These are phyloP conservation scores for Myotisia sp. DNA, from an alignment of 2,329 filamentous ascomycete species.

Conservation along the genomic window DNA sequence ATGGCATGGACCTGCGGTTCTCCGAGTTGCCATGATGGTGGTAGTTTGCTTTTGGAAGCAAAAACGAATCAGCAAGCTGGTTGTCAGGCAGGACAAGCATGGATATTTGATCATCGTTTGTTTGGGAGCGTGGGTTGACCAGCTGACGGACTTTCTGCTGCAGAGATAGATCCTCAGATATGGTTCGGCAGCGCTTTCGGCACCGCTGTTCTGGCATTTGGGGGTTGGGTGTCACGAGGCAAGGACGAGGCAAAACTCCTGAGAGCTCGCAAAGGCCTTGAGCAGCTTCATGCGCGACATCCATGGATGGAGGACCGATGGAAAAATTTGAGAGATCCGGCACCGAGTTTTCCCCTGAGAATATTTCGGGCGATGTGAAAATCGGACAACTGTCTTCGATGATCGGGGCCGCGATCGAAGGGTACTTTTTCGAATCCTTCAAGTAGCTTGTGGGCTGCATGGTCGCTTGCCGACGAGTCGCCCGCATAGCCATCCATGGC, in stretches of 20 bases:
- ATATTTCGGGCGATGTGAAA: slow-evolving; percentile 24
- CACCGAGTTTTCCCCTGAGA: slow-evolving; percentile 16
- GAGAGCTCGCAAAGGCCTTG: slow-evolving; percentile 30
- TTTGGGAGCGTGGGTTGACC: slow-evolving; percentile 17
- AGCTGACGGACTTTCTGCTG: slow-evolving; percentile 28
- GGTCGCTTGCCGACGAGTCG: slow-evolving; percentile 27
- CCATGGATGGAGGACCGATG: slow-evolving; percentile 17
- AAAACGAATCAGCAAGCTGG: slow-evolving; percentile 20
- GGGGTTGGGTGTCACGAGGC: slow-evolving; percentile 6
- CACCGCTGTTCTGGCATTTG: slow-evolving; percentile 13
- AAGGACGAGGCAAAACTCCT: slow-evolving; percentile 17
- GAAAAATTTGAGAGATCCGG: slow-evolving; percentile 26
- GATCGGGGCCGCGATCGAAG: slow-evolving; percentile 26
- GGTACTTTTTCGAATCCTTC: slow-evolving; percentile 24
- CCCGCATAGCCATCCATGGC: slow-evolving; percentile 26
- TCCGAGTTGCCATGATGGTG: slow-evolving; percentile 13
- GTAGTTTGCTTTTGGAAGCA: slow-evolving; percentile 16
- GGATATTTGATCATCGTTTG: slow-evolving; percentile 12
- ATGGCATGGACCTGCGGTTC: slow-evolving; percentile 18
- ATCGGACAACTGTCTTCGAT: slow-evolving; percentile 23
- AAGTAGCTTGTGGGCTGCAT: slow-evolving; percentile 17
- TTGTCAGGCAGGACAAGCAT: slow-evolving; percentile 23
- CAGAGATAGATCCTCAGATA: slow-evolving; percentile 25
- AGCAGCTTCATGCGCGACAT: slow-evolving; percentile 24
- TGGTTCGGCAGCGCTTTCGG: slow-evolving; percentile 28